Evolutionary conservation across 2,329 filamentous ascomycete species (phyloP), one percentile per base, ranked within the genome.

Genomic region (Epichloe gansuensis): DNA sequence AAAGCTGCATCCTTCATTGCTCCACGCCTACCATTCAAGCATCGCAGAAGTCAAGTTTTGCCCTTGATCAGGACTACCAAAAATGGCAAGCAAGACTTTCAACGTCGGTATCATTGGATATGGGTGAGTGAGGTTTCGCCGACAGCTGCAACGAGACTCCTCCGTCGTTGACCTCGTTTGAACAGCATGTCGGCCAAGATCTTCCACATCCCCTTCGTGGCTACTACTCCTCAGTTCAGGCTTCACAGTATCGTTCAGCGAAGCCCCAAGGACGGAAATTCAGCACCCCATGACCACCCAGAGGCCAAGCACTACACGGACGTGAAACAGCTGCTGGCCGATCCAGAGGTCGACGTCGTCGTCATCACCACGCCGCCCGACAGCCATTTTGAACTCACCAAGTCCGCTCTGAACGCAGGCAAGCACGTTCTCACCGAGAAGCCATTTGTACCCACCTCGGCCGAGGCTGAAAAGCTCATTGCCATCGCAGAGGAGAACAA

Each of bases 361-460:
- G 74, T 89, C 59, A 69, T 93, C 56, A 82, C 82, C 50, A 89
- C 85, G 0, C 81, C 85, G 0, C 87, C 87, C 0, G 76, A 83
- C 56, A 83, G 80, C 11, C 88, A 91, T 71, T 86, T 81, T 63
- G 65, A 73, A 15, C 73, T 90, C 59, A 73, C 81, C 38, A 82
- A 81, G 65, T 67, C 77, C 50, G 82, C 84, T 0, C 73, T 91
- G 47, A 75, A 84, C 63, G 73, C 77, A 9, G 83, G 83, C 60
- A 91, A 91, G 72, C 83, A 91, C 66, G 84, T 91, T 28, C 73
- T 91, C 50, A 84, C 86, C 48, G 88, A 91, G 72, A 91, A 91
- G 72, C 88, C 88, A 2, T 91, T 91, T 65, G 85, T 88, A 12
- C 83, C 86, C 21, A 86, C 82, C 1, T 73, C 78, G 1, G 73